Evolutionary conservation across 78 protist species (phyloP), one percentile per base, ranked within the genome.

Genomic region (Dictyostelium purpureum): DNA sequence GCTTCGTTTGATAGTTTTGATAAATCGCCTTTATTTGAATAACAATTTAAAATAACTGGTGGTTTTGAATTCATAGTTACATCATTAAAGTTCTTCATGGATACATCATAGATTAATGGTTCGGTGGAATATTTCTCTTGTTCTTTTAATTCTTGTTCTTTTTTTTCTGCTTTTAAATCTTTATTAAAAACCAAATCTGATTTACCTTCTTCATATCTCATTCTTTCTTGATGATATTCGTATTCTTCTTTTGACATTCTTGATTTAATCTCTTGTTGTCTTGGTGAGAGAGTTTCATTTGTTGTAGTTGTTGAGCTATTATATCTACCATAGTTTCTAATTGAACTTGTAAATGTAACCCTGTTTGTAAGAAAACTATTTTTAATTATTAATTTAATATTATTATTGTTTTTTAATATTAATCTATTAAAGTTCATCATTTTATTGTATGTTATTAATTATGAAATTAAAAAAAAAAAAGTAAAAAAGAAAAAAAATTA

Each of bases 31-130:
- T 28, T 28, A 21, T 47, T 9, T 2, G 38, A 16, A 45, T 71
- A 71, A 6, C 33, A 49, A 71, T 71, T 71, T 28, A 71, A 71
- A 45, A 71, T 45, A 10, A 71, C 38, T 14, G 79, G 79, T 14
- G 26, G 37, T 71, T 43, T 71, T 28, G 57, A 28, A 26, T 28
- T 28, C 59, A 70, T 70, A 28, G 18, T 28, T 3, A 45, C 11
- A 6, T 38, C 52, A 21, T 12, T 16, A 47, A 71, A 47, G 61
- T 71, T 71, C 14, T 40, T 9, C 2, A 9, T 40, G 21, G 35
- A 9, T 7, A 69, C 9, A 16, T 69, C 76, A 69, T 11, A 10
- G n/a, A 69, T 42, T n/a, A 69, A 69, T 40, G 76, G 76, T 69
- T 69, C 40, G 21, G 76, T 11, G 7, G 54, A 49, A 14, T 14